Conservation (phyloP, 768 basidiomycete genomes). For the Phanerochaete carnosa region DNA sequence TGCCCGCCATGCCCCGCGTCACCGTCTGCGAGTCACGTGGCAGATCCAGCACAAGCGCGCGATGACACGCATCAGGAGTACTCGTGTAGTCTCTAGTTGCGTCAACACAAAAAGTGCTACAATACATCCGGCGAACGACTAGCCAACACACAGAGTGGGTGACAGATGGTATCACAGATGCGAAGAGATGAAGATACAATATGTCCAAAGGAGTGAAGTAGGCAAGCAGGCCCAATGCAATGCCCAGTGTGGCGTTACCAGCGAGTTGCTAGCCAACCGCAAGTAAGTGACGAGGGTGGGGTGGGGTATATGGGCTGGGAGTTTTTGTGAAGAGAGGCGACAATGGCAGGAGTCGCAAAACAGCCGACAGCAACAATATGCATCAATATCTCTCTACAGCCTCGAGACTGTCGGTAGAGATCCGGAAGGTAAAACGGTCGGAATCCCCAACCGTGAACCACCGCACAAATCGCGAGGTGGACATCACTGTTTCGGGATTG, state of each 20-base stretch:
- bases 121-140: background rate
- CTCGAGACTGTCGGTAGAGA: background rate
- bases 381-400: background rate
- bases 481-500: background rate
- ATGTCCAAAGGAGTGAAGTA: no score
- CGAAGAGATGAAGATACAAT: background rate
- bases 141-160: background rate
- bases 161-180: background rate
- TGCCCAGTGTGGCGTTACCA: background rate
- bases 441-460: background rate
- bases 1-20: slow-evolving; percentile 3
- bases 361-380: no score
- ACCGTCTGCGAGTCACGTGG: slow-evolving; percentile 7
- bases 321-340: background rate
- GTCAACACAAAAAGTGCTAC: background rate
- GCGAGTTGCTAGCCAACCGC: background rate
- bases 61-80: background rate
- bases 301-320: background rate
- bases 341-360: no score
- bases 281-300: no score
- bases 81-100: background rate
- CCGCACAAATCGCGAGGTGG: background rate
- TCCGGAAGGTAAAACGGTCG: background rate
- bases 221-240: no score
- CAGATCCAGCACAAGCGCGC: background rate